Evolutionary conservation across 352 stramenopile genomes (phyloP).

Genomic region (Phytophthora pseudosyringae): DNA sequence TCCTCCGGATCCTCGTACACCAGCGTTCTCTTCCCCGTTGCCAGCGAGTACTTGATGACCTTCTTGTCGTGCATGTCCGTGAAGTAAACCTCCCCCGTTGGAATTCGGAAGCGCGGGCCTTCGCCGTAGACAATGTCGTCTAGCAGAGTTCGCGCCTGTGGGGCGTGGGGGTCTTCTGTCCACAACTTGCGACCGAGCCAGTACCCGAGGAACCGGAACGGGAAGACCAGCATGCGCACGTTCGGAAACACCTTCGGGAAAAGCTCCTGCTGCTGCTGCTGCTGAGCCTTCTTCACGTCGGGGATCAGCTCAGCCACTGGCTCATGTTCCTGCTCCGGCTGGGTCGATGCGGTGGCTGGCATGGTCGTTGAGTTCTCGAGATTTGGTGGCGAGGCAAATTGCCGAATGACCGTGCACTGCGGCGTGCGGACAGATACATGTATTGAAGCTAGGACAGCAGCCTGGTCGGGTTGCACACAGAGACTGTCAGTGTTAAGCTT

Average conservation of each 20-base stretch:
- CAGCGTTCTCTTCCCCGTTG: conserved; percentile 36
- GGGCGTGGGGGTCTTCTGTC: conserved; percentile 16
- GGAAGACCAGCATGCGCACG: conserved; percentile 39
- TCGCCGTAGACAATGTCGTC: conserved; percentile 57
- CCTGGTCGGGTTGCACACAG: conserved; percentile 2
- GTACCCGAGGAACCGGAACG: conserved; percentile 41
- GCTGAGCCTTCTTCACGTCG: conserved; percentile 4
- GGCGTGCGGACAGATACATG: neutral
- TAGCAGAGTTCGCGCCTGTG: conserved; percentile 29
- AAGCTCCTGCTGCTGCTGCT: conserved; percentile 27
- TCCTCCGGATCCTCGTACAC: conserved; percentile 59
- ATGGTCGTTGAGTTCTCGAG: neutral
- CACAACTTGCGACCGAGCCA: conserved; percentile 40
- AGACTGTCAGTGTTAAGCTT: neutral
- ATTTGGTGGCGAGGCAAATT: conserved; percentile 1
- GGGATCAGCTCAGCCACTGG: neutral
- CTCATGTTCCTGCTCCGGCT: conserved; percentile 15
- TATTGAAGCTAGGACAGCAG: conserved; percentile 1
- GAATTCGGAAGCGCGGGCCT: conserved; percentile 60
- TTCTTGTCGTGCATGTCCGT: conserved; percentile 68
- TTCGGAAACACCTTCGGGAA: conserved; percentile 42
- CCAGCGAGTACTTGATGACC: conserved; percentile 66
- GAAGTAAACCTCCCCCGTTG: conserved; percentile 67
- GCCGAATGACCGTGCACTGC: conserved; percentile 3
- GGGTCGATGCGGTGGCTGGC: neutral